Percentiles rank a stretch among this genome's conserved stretches.
Conservation (phyloP, 345 rosid species). For the Citrus sp. region DNA sequence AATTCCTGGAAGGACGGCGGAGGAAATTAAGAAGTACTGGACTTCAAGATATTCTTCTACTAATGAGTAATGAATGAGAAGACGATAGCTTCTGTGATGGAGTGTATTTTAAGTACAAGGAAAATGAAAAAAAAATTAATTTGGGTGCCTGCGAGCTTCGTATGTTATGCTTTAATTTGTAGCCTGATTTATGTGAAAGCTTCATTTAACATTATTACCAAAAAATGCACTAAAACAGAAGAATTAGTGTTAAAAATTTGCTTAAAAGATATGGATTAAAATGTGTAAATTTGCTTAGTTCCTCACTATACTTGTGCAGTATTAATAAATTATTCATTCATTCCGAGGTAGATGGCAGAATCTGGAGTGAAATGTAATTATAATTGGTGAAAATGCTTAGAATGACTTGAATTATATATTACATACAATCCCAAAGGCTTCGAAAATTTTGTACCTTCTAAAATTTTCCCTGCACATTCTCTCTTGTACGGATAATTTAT, state of each 20-base stretch:
- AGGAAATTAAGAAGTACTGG: conserved; percentile 60
- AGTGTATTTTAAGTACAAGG: too few relatives aligned
- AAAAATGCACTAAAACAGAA: background rate
- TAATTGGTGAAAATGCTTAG: background rate
- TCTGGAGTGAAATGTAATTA: background rate
- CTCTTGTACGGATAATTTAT: background rate
- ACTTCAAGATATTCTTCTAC: conserved; percentile 37
- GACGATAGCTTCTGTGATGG: too few relatives aligned
- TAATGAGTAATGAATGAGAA: conserved; percentile 12
- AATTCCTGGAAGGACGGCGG: conserved; percentile 56
- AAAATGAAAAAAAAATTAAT: too few relatives aligned
- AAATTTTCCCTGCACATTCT: background rate
- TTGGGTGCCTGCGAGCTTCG: background rate
- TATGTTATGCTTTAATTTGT: background rate
- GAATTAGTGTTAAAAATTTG: background rate
- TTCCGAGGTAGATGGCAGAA: background rate
- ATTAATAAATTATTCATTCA: background rate
- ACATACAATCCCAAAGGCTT: too few relatives aligned
- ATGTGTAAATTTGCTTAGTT: background rate
- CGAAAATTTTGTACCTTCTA: too few relatives aligned
- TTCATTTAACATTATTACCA: background rate
- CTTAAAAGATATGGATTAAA: background rate
- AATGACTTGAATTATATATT: too few relatives aligned
- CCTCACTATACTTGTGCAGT: background rate
- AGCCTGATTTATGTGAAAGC: background rate